Evolutionary conservation across 2,329 filamentous ascomycete species (phyloP).

Genomic region (Cryphonectria nitschkei): DNA sequence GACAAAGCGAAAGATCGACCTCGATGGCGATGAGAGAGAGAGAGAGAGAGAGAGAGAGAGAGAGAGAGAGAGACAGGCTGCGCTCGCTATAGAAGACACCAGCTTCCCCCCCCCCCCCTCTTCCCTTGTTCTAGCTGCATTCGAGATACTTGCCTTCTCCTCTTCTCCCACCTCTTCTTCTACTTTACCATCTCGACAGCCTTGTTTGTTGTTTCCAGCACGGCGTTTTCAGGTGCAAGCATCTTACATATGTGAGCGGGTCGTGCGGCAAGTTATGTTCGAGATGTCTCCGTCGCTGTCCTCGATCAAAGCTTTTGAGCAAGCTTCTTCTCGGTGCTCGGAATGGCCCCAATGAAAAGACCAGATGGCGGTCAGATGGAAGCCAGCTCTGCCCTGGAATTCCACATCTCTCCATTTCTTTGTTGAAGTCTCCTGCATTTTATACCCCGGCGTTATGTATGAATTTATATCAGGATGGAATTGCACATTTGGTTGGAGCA

Average conservation of each 20-base stretch:
- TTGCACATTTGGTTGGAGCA: not conserved
- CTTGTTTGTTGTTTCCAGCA: constrained; percentile 4
- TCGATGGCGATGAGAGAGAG: constrained; percentile 15
- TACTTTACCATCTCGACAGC: constrained; percentile 4
- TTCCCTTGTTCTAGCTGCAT: not conserved
- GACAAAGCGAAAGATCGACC: constrained; percentile 23
- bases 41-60: no score
- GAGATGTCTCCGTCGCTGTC: not conserved
- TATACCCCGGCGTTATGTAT: constrained; percentile 16
- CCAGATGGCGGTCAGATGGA: not conserved
- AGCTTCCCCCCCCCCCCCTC: no score
- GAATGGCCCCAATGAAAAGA: not conserved
- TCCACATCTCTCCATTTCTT: not conserved
- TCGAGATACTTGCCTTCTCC: not conserved
- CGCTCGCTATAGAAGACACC: no score
- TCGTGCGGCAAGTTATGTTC: not conserved
- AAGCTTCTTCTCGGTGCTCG: not conserved
- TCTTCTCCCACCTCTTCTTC: not conserved
- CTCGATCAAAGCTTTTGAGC: not conserved
- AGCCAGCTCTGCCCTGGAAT: not conserved
- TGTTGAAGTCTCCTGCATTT: constrained; percentile 11
- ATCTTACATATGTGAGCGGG: not conserved
- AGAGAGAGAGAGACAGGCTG: no score
- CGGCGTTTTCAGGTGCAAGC: constrained; percentile 21
- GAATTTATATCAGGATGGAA: not conserved